A percentile compares a stretch with the other conserved stretches of the same genome.
These are phyloP conservation scores for Chamaecyparis obtusa DNA, from an alignment of 75 land plant species.

Conservation along the genomic window DNA sequence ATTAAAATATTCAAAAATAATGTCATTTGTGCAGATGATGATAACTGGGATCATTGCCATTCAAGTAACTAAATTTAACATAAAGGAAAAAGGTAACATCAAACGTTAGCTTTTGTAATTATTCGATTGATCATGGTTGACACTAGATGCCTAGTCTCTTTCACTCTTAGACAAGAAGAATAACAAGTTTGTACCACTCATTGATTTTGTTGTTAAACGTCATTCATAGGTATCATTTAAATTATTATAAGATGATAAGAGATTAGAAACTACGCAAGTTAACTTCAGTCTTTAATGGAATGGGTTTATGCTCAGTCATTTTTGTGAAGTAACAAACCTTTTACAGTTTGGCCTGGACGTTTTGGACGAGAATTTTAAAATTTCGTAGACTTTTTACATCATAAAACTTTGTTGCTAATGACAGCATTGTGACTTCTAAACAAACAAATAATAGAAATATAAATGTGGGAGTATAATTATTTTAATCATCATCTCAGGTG, in stretches of 20 bases:
- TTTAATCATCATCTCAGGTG: too few species aligned
- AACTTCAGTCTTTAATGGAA: too few species aligned
- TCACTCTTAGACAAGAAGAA: not conserved
- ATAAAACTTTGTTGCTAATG: too few species aligned
- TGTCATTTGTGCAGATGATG: not conserved
- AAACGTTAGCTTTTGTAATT: not conserved
- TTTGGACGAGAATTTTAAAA: too few species aligned
- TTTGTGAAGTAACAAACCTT: too few species aligned
- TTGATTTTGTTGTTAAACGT: not conserved
- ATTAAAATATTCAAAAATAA: not conserved
- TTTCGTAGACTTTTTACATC: too few species aligned
- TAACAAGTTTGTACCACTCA: not conserved
- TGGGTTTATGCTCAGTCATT: too few species aligned
- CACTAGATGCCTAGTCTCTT: not conserved
- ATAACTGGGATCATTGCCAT: not conserved
- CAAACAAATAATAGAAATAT: too few species aligned
- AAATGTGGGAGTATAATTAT: too few species aligned
- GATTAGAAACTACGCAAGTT: too few species aligned
- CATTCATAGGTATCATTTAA: not conserved
- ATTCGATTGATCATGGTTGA: not conserved
- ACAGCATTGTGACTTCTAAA: too few species aligned
- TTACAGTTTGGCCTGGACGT: too few species aligned
- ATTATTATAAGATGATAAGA: not conserved
- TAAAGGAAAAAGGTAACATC: not conserved
- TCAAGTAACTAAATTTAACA: not conserved